phyloP scores from a whole-genome alignment of 2,329 filamentous ascomycete species.

The Cercospora sp. region DNA sequence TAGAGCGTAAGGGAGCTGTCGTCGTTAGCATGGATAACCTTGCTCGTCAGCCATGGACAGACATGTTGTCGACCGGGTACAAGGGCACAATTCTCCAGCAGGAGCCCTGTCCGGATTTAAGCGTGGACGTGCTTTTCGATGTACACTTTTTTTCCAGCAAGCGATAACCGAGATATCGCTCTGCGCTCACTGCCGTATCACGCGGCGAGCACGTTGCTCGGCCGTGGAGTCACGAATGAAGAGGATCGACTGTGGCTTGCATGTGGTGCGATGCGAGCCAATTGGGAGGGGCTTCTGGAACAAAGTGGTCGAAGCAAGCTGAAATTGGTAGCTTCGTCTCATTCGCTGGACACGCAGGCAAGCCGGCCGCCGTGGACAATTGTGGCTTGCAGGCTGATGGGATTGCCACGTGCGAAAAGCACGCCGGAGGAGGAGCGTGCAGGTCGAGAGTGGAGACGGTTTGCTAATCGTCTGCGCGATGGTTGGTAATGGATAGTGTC shows the following conservation, averaged over 20 bases:
- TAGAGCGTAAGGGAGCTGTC: not conserved
- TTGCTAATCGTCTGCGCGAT: not conserved
- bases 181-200: not conserved
- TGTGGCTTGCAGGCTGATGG: conserved; percentile 9
- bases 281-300: conserved; percentile 6
- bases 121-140: not conserved
- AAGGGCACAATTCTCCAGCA: not conserved
- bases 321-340: conserved; percentile 1
- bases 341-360: not conserved
- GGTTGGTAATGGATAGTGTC: not conserved
- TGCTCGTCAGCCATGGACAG: not conserved
- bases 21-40: not conserved
- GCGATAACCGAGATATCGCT: not conserved
- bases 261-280: not conserved
- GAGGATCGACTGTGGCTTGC: conserved; percentile 6
- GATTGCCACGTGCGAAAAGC: conserved; percentile 5
- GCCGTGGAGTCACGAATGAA: not conserved
- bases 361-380: not conserved
- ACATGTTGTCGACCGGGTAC: not conserved
- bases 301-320: not conserved
- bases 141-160: not conserved
- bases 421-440: not conserved
- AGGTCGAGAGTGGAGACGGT: conserved; percentile 2
- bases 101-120: not conserved
- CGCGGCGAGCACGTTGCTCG: not conserved